Percentiles rank a stretch among this genome's conserved stretches.
These are phyloP conservation scores for Aspergillus incahuasiensis DNA, from an alignment of 495 filamentous ascomycete species.

Conservation along the genomic window DNA sequence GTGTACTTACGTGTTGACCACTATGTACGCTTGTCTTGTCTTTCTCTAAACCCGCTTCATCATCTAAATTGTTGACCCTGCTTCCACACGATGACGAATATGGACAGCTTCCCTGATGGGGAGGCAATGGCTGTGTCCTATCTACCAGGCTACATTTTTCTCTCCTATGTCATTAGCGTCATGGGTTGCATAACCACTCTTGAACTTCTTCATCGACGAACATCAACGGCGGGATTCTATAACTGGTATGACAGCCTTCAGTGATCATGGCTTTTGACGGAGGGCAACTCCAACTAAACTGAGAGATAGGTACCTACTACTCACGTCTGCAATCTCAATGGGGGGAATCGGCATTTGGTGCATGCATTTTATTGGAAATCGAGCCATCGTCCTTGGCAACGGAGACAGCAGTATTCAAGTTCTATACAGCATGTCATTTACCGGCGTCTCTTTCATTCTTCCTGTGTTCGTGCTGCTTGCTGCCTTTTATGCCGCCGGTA, in stretches of 20 bases:
- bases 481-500: slow-evolving; percentile 64
- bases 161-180: slow-evolving; percentile 74
- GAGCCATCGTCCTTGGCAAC: slow-evolving; percentile 64
- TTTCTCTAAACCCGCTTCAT: background rate
- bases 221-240: slow-evolving; percentile 58
- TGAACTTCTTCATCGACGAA: slow-evolving; percentile 75
- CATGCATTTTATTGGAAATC: slow-evolving; percentile 84
- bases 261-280: background rate
- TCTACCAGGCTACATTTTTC: slow-evolving; percentile 57
- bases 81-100: slow-evolving; percentile 23
- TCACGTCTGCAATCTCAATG: slow-evolving; percentile 69
- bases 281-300: background rate
- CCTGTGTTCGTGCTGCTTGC: slow-evolving; percentile 68
- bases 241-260: slow-evolving; percentile 56
- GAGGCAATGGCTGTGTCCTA: slow-evolving; percentile 38
- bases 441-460: slow-evolving; percentile 73
- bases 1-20: background rate
- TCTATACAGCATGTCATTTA: slow-evolving; percentile 66
- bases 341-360: slow-evolving; percentile 80
- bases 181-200: slow-evolving; percentile 73
- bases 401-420: slow-evolving; percentile 62
- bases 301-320: slow-evolving; percentile 58
- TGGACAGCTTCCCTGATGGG: slow-evolving; percentile 6
- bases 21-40: background rate
- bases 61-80: background rate